Base-by-base conservation (phyloP, 495 filamentous ascomycete genomes). In the Hyaloscypha variabilis region DNA sequence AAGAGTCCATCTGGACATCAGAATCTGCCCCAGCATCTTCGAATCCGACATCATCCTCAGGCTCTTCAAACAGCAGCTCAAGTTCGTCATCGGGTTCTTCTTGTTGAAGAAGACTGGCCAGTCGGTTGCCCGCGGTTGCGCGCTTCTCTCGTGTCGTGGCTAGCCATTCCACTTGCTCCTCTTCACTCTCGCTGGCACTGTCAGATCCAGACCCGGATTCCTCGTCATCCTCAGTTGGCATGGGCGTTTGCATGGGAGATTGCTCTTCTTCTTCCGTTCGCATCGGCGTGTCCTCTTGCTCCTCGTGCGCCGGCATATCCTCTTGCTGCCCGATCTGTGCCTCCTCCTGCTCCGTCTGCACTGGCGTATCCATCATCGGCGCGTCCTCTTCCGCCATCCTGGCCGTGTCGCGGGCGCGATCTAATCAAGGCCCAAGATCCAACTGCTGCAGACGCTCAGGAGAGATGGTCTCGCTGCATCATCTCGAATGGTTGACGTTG, bases 41-140 rank as follows among this genome's bases (percentile, higher is more conserved):
- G 67, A 93, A 95, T 14, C 91, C 91, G 13, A 88, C 88, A 68
- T 97, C 93, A 62, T 96, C 88, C 66, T 94, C 93, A 63, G 93
- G 89, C 76, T 95, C 91, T 65, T 90, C 87, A 67, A 95, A 96
- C 6, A 96, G 82, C 8, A 93, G 85, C 57, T 93, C 88, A 34
- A 92, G 83, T 54, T 92, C 88, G 60, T 87, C 86, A 58, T 90
- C 89, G 61, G 88, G 88, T 71, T 90, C 90, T 60, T 73, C 71
- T 69, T 79, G 77, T 62, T 79, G 77, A 21, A 97, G 79, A 67
- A 97, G 87, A 30, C 85, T 85, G 34, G 89, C 88, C 83, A 97
- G 88, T 67, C 92, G 86, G 66, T 89, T 93, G 55, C 94, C 94
- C 23, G 94, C 94, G 0, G 92, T 97, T 34, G 87, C 88, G 73